These are phyloP conservation scores for Paecilomyces niveus DNA, from an alignment of 2,329 filamentous ascomycete genomes.

Conservation along the genomic window DNA sequence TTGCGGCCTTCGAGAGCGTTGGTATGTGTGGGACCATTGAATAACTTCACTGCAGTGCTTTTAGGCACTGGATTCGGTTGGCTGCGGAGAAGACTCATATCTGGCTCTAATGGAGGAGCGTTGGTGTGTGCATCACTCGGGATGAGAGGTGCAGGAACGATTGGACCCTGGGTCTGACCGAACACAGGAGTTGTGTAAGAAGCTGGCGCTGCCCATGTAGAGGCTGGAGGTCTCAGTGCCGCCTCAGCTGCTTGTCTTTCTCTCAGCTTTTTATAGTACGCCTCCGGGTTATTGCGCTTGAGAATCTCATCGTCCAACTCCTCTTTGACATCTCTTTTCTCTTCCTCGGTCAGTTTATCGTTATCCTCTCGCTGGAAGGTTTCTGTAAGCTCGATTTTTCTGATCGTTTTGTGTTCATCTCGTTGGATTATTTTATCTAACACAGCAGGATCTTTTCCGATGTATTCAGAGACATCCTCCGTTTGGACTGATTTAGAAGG, in stretches of 20 bases:
- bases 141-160: neutral
- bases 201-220: neutral
- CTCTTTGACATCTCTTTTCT: slow-evolving; percentile 49
- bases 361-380: slow-evolving; percentile 65
- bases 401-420: slow-evolving; percentile 18
- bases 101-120: slow-evolving; percentile 16
- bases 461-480: slow-evolving; percentile 46
- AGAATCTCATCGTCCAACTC: slow-evolving; percentile 36
- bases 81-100: slow-evolving; percentile 6
- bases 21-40: neutral
- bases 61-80: neutral
- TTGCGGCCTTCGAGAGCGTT: neutral
- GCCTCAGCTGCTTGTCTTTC: slow-evolving; percentile 9
- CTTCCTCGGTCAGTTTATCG: slow-evolving; percentile 56
- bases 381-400: slow-evolving; percentile 58
- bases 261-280: slow-evolving; percentile 18
- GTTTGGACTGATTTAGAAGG: slow-evolving; percentile 47
- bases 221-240: neutral
- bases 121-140: slow-evolving; percentile 2
- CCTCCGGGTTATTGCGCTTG: slow-evolving; percentile 28
- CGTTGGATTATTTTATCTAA: slow-evolving; percentile 48
- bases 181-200: neutral
- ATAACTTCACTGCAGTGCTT: neutral
- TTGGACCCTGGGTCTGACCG: neutral
- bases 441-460: slow-evolving; percentile 53